Conservation (phyloP, 2,329 filamentous ascomycete species). For the Arthrinium phaeospermum region DNA sequence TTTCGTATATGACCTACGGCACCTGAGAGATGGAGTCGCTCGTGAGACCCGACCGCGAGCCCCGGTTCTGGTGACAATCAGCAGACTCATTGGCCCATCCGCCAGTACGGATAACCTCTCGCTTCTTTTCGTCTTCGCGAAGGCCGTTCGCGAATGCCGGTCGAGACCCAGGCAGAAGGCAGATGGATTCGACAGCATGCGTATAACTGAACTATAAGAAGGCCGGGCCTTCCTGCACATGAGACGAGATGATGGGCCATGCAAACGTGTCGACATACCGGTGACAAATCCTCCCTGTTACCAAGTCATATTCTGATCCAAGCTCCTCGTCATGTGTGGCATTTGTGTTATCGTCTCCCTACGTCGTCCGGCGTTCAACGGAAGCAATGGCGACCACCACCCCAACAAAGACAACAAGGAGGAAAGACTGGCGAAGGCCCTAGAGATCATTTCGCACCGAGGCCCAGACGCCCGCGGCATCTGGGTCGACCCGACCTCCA, state of each 20-base stretch:
- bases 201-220: neutral
- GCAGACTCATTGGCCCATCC: neutral
- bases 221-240: neutral
- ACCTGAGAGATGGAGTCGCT: neutral
- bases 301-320: neutral
- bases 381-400: neutral
- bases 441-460: neutral
- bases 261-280: neutral
- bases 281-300: neutral
- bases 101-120: neutral
- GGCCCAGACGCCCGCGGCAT: constrained; percentile 4
- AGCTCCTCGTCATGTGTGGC: neutral
- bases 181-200: neutral
- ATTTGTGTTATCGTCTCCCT: neutral
- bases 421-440: neutral
- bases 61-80: neutral
- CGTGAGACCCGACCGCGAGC: neutral
- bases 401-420: neutral
- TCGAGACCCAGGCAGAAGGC: too few species aligned
- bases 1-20: neutral
- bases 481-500: neutral
- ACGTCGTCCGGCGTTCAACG: neutral
- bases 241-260: neutral
- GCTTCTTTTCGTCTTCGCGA: neutral
- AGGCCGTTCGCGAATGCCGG: neutral